Evolutionary conservation across 2,329 filamentous ascomycete species (phyloP), one percentile per base, ranked within the genome.

Genomic region (Colletotrichum gigasporum): DNA sequence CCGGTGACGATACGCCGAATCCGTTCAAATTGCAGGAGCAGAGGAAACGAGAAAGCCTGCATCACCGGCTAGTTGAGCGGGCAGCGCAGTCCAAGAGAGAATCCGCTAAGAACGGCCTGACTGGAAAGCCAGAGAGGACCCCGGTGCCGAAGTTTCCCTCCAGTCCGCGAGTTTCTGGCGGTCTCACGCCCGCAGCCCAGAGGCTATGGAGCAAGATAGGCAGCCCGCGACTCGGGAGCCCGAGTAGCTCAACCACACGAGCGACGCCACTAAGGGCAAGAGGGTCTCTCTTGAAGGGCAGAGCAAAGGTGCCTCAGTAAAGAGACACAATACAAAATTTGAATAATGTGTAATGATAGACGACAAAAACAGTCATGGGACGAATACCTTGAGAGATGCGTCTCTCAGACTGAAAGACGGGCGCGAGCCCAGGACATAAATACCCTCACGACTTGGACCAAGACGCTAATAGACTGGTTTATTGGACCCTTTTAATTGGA

Each of bases 61-160:
- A 96, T 75, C 89, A 95, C 71, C 87, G 90, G 34, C 93, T 97
- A 85, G 94, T 97, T 2, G 94, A 97, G 66, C 88, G 88, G 53
- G 92, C 92, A 20, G 87, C 91, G 11, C 88, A 88, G 71, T 90
- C 85, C 3, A 94, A 94, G 74, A 87, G 90, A 51, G 83, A 84
- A 24, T 84, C 86, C 4, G 83, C 85, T 7, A 85, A 83, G 58
- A 80, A 85, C 16, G 88, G 87, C 22, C 83, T 87, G 67, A 87
- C 84, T 4, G 89, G 85, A 12, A 91, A 83, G 69, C 82, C 80
- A 11, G 83, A 86, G 30, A 78, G 79, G 62, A 88, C 86, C 3
- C 89, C 89, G 0, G 85, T 89, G n/a, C 91, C 92, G 8, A 87
- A 85, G 69, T 92, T 92, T 66, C 87, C 89, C 2, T 91, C 88